Conservation (phyloP, 2,329 filamentous ascomycete genomes). For the Bipolaris bicolor region DNA sequence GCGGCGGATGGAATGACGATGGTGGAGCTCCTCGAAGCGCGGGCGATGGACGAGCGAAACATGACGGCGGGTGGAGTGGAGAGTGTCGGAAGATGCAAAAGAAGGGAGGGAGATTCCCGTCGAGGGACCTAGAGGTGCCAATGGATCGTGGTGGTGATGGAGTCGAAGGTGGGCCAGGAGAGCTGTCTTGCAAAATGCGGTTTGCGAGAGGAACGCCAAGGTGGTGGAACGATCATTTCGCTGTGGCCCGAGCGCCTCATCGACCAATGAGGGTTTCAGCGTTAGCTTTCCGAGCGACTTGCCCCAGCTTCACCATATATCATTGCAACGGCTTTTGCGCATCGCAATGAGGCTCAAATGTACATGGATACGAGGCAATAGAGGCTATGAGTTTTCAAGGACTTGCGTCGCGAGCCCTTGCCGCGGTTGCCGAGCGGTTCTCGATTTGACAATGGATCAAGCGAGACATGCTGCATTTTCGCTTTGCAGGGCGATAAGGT, state of each 20-base stretch:
- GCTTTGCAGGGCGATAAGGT: background rate
- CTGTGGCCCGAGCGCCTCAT: conserved; percentile 6
- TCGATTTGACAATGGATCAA: background rate
- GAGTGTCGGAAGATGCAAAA: conserved; percentile 44
- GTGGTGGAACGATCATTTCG: conserved; percentile 17
- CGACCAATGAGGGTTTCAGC: conserved; percentile 3
- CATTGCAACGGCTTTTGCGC: background rate
- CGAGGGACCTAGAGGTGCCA: conserved; percentile 45
- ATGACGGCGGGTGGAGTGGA: conserved; percentile 49
- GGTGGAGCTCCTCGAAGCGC: conserved; percentile 47
- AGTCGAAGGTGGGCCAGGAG: conserved; percentile 35
- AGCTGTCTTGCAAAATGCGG: conserved; percentile 28
- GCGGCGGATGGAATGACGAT: conserved; percentile 43
- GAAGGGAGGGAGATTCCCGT: conserved; percentile 42
- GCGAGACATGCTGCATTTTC: background rate
- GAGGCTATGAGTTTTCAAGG: background rate
- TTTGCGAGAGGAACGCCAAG: conserved; percentile 25
- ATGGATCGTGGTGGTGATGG: conserved; percentile 47
- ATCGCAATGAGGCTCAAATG: background rate
- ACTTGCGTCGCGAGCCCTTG: background rate
- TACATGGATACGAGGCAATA: too few relatives aligned
- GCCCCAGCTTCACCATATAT: background rate
- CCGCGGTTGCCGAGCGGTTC: background rate
- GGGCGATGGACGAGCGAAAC: conserved; percentile 50
- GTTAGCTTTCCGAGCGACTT: background rate